Percentiles rank a stretch among this genome's conserved stretches.
These are phyloP conservation scores for Hepatocystis sp. DNA, from an alignment of 169 alveolate species.

Conservation along the genomic window DNA sequence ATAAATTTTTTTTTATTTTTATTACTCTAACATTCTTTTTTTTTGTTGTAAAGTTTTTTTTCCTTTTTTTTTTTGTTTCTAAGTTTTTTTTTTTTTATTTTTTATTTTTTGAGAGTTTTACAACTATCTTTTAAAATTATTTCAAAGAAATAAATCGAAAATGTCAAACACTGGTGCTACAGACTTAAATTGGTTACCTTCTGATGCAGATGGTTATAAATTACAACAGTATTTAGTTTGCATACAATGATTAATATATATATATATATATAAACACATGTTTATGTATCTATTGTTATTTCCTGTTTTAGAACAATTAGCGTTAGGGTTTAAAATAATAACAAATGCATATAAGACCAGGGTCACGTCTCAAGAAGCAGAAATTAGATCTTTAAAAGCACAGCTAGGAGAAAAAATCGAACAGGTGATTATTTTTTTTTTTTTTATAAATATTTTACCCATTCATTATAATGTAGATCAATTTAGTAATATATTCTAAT, in stretches of 20 bases:
- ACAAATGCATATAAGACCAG: slow-evolving; percentile 90
- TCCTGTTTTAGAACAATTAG: slow-evolving; percentile 85
- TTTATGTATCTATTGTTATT: background rate
- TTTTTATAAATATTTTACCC: background rate
- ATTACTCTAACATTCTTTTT: background rate
- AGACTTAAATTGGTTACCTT: slow-evolving; percentile 87
- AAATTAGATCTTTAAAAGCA: slow-evolving; percentile 84
- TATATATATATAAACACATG: background rate
- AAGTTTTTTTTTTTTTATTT: slow-evolving; percentile 4
- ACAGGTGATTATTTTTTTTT: slow-evolving; percentile 72
- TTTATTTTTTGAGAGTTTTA: background rate
- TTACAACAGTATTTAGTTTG: too few relatives aligned
- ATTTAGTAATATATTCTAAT: background rate
- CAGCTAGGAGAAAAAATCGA: slow-evolving; percentile 87
- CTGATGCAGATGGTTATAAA: slow-evolving; percentile 85
- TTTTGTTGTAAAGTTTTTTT: background rate
- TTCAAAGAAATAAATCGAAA: slow-evolving; percentile 12
- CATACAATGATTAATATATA: too few relatives aligned
- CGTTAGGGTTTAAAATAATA: slow-evolving; percentile 88
- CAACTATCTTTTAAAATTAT: background rate
- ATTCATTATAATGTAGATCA: background rate
- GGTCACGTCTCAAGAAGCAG: slow-evolving; percentile 86
- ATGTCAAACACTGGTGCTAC: slow-evolving; percentile 74
- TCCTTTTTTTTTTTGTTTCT: slow-evolving; percentile 8
- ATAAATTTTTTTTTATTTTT: background rate